Conservation (phyloP, 2,329 filamentous ascomycete species). For the Neocatenulostroma microsporum region DNA sequence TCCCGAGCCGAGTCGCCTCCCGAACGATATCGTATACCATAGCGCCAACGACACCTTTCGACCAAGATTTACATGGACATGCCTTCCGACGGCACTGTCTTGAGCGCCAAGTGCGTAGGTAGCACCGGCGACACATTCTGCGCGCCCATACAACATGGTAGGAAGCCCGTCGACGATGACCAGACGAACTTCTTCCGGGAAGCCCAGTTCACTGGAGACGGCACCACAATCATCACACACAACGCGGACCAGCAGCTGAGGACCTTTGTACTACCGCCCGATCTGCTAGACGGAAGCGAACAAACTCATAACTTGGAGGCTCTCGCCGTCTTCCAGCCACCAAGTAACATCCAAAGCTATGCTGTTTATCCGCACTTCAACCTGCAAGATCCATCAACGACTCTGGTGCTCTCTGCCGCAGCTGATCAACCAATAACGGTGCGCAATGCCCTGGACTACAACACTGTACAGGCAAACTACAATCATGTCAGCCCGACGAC, state of each 20-base stretch:
- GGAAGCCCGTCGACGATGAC: too few relatives aligned
- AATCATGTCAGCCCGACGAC: constrained; percentile 48
- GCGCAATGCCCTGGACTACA: constrained; percentile 46
- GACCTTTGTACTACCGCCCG: constrained; percentile 47
- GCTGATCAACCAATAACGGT: constrained; percentile 51
- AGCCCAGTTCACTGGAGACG: constrained; percentile 46
- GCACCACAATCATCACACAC: constrained; percentile 49
- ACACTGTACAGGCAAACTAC: constrained; percentile 43
- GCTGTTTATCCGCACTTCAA: constrained; percentile 49
- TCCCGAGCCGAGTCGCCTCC: too few relatives aligned
- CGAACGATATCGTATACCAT: too few relatives aligned
- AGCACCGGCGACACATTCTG: constrained; percentile 18
- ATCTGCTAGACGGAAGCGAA: constrained; percentile 38
- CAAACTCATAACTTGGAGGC: constrained; percentile 34
- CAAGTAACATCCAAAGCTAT: constrained; percentile 43
- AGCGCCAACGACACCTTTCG: too few relatives aligned
- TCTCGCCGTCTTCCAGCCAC: constrained; percentile 43
- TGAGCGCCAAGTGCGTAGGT: constrained; percentile 19
- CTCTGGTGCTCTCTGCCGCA: constrained; percentile 45
- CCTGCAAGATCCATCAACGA: constrained; percentile 43
- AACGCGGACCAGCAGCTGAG: constrained; percentile 45
- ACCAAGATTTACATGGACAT: too few relatives aligned
- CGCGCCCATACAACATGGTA: too few relatives aligned
- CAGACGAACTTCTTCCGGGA: constrained; percentile 37
- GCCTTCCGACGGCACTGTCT: too few relatives aligned